Conservation (phyloP, 345 rosid species). For the Populus simonii region DNA sequence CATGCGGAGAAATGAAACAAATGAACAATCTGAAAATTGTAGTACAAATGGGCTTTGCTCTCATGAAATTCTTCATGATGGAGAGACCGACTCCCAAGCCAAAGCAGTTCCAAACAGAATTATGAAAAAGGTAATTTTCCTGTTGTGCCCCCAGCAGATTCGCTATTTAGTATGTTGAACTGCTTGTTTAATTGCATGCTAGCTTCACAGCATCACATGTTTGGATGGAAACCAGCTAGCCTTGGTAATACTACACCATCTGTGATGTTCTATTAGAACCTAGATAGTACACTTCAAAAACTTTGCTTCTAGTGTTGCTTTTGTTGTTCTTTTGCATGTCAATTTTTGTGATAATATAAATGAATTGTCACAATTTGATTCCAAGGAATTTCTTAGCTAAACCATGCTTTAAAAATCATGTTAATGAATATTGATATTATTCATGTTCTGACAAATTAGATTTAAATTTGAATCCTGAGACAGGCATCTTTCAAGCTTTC, state of each 20-base stretch:
- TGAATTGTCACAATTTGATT: not conserved
- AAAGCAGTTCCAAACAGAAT: constrained; percentile 39
- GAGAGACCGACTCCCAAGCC: constrained; percentile 37
- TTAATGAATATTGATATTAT: not conserved
- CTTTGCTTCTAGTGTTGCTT: not conserved
- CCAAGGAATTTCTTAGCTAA: not conserved
- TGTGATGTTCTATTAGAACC: not conserved
- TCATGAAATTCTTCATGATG: constrained; percentile 75
- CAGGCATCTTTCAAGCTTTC: constrained; percentile 98
- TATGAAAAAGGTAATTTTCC: constrained; percentile 67
- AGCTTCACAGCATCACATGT: constrained; percentile 3
- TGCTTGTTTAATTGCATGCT: constrained; percentile 6
- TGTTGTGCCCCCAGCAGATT: not conserved
- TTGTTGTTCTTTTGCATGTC: not conserved
- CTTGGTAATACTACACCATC: constrained; percentile 14
- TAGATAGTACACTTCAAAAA: not conserved
- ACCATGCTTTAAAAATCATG: not conserved
- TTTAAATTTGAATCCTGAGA: constrained; percentile 22
- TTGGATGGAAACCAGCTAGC: constrained; percentile 6
- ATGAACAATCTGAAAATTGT: constrained; percentile 36
- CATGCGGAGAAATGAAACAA: constrained; percentile 30
- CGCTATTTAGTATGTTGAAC: not conserved
- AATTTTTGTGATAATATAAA: not conserved
- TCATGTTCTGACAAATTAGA: constrained; percentile 6
- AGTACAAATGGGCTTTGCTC: constrained; percentile 76